Conservation (phyloP, 805 yeast genomes). For the Zygotorulaspora chibaensis region DNA sequence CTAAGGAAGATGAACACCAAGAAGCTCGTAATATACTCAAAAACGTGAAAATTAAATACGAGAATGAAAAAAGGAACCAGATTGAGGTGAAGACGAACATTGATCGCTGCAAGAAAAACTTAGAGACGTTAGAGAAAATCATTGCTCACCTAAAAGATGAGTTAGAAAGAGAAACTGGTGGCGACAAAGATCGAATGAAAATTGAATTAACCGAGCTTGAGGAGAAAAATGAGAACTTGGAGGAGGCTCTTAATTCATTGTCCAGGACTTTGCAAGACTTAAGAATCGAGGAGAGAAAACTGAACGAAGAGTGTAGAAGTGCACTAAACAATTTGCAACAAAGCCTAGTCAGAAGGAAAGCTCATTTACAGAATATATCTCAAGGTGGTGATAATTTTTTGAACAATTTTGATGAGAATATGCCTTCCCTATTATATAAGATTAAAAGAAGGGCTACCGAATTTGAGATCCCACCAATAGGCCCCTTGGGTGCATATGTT, state of each 20-base stretch:
- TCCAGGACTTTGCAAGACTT: slow-evolving; percentile 16
- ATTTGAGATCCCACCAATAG: slow-evolving; percentile 57
- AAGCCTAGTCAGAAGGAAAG: slow-evolving; percentile 14
- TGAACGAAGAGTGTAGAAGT: slow-evolving; percentile 11
- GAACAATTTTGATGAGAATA: slow-evolving; percentile 49
- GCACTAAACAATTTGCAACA: slow-evolving; percentile 6
- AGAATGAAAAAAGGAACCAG: slow-evolving; percentile 22
- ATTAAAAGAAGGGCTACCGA: slow-evolving; percentile 35
- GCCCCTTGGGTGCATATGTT: slow-evolving; percentile 71
- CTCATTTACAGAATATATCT: slow-evolving; percentile 28
- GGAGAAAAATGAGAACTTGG: slow-evolving; percentile 12
- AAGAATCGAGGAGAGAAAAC: slow-evolving; percentile 15
- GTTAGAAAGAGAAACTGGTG: slow-evolving; percentile 30
- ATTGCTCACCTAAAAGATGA: slow-evolving; percentile 27
- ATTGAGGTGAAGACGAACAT: slow-evolving; percentile 21
- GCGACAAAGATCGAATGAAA: slow-evolving; percentile 29
- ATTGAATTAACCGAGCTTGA: slow-evolving; percentile 14
- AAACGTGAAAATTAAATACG: slow-evolving; percentile 17
- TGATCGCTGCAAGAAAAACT: slow-evolving; percentile 20
- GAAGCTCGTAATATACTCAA: slow-evolving; percentile 16
- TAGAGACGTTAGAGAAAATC: slow-evolving; percentile 17
- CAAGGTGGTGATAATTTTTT: slow-evolving; percentile 31
- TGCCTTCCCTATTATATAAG: slow-evolving; percentile 40
- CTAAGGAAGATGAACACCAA: slow-evolving; percentile 20
- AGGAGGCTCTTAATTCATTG: slow-evolving; percentile 5